Base-by-base conservation (phyloP, 371 early-diverging fungal genomes). In the Chytridium lagenaria region DNA sequence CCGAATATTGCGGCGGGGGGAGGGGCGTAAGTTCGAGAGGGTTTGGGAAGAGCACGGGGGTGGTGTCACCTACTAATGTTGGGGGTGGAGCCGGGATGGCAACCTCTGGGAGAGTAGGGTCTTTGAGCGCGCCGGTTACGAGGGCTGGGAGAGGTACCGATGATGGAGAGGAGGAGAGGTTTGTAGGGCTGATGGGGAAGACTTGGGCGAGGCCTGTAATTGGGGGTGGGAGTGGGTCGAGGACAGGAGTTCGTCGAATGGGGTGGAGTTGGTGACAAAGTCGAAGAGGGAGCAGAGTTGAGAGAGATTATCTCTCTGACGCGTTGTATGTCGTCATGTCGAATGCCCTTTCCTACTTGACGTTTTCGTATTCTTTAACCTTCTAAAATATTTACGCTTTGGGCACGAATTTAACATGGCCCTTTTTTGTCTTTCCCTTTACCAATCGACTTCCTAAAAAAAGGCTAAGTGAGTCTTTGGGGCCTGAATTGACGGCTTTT, bases 121-220 rank as follows among this genome's bases (percentile, higher is more conserved):
- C 55, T 10, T 26, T 52, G n/a, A 52, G 55, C 55, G 55, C 55
- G 55, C 55, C 55, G 12, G 26, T 52, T 7, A 26, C 55, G 55
- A 10, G 55, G 5, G 5, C n/a, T 5, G 12, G n/a, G 55, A 52
- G 55, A 52, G 44, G 19, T 12, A 26, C n/a, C 7, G 26, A 10
- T 52, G 26, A 23, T 5, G 55, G 55, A 23, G 55, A 52, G 12
- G 55, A 52, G 12, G 55, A 52, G 55, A 44, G 44, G 44, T 44
- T 44, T 44, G 44, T 44, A 19, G 44, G 44, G 44, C 12, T 19
- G 44, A 19, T 12, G 7, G 44, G 44, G 44, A 44, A 44, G 44
- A 44, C 44, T 7, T 44, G 44, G 44, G 44, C 12, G 44, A 7
- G 44, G 7, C 44, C 44, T 7, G 12, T 44, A 19, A 7, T 44